These are phyloP conservation scores for Berkeleyomyces rouxiae DNA, from an alignment of 2,329 filamentous ascomycete genomes.

Conservation along the genomic window DNA sequence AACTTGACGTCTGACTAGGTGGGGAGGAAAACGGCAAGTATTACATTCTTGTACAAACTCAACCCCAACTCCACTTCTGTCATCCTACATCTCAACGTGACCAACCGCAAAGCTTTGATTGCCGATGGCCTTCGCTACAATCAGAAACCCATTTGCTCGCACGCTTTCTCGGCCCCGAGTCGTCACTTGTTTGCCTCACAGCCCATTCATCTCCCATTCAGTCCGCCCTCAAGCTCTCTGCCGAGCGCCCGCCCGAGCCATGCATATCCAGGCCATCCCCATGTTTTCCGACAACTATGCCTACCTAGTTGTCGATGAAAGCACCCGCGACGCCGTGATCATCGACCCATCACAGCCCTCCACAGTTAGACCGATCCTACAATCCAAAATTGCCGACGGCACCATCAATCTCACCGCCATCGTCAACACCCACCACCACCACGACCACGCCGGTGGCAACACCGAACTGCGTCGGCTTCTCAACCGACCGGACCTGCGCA, in stretches of 20 bases:
- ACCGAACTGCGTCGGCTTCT: slow-evolving; percentile 31
- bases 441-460: slow-evolving; percentile 90
- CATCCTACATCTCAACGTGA: background rate
- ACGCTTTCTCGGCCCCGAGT: background rate
- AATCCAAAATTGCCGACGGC: slow-evolving; percentile 50
- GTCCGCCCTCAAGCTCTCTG: background rate
- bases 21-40: too few relatives aligned
- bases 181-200: background rate
- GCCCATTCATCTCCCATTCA: background rate
- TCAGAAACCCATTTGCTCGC: background rate
- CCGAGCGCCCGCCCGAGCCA: slow-evolving; percentile 30
- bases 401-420: slow-evolving; percentile 75
- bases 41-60: background rate
- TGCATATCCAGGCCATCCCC: slow-evolving; percentile 78
- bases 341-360: slow-evolving; percentile 66
- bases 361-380: slow-evolving; percentile 47
- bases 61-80: background rate
- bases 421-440: slow-evolving; percentile 93
- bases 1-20: too few relatives aligned
- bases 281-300: slow-evolving; percentile 89
- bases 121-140: background rate
- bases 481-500: slow-evolving; percentile 45
- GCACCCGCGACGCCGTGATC: slow-evolving; percentile 60
- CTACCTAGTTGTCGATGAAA: slow-evolving; percentile 65
- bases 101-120: background rate